Percentiles rank a stretch among this genome's conserved stretches.
phyloP scores from a whole-genome alignment of 2,329 filamentous ascomycete genomes.

The Pseudocercospora fijiensis region DNA sequence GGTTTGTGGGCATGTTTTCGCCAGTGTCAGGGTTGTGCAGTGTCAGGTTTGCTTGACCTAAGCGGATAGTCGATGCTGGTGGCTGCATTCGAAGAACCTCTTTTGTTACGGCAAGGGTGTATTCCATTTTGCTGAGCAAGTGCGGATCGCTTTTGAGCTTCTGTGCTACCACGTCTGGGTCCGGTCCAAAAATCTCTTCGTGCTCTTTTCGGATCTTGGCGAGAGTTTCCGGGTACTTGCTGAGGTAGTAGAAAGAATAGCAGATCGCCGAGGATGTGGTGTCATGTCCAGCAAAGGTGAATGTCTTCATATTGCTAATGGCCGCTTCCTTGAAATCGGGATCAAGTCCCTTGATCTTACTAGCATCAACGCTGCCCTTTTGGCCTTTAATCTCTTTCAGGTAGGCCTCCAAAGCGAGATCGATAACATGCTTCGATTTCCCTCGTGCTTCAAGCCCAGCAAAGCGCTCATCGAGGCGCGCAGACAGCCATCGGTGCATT shows the following conservation, averaged over 20 bases:
- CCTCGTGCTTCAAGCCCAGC: constrained; percentile 35
- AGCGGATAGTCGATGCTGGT: constrained; percentile 48
- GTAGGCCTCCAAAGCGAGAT: constrained; percentile 40
- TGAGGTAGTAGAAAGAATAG: constrained; percentile 45
- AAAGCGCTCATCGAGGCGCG: constrained; percentile 42
- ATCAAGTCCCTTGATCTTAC: constrained; percentile 37
- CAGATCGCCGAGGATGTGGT: constrained; percentile 42
- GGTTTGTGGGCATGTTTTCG: constrained; percentile 46
- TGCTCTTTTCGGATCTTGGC: constrained; percentile 50
- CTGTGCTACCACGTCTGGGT: constrained; percentile 37
- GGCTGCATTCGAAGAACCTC: constrained; percentile 56
- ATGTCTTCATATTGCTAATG: constrained; percentile 42
- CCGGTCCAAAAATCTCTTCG: constrained; percentile 51
- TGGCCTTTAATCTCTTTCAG: constrained; percentile 40
- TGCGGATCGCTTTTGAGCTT: constrained; percentile 46
- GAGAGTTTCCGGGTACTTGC: constrained; percentile 37
- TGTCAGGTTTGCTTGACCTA: constrained; percentile 36
- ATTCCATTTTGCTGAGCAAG: constrained; percentile 53
- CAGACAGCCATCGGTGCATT: constrained; percentile 40
- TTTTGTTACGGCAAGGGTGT: constrained; percentile 54
- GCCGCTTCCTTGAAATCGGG: constrained; percentile 39
- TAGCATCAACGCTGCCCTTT: constrained; percentile 21
- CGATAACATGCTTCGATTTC: constrained; percentile 39
- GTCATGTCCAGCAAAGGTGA: constrained; percentile 47
- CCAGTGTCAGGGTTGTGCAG: constrained; percentile 47